Evolutionary conservation across 768 basidiomycete species (phyloP).

Genomic region (Collybia nuda): DNA sequence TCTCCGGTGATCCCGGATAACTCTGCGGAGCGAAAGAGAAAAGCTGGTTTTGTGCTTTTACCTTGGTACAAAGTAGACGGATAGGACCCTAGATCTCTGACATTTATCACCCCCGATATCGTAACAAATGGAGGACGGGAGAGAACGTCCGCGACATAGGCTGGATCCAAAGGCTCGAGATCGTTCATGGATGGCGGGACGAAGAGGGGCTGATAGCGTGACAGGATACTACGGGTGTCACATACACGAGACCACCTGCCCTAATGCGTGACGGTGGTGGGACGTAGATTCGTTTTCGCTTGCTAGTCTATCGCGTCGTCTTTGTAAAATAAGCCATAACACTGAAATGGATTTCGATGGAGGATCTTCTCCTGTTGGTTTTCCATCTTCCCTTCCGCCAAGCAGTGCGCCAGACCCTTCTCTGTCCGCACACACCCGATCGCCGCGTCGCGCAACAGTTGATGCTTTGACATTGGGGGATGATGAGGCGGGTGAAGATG

Average conservation of each 20-base stretch:
- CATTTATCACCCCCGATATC: constrained; percentile 74
- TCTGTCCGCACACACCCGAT: constrained; percentile 27
- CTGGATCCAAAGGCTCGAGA: constrained; percentile 66
- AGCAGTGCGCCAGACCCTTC: constrained; percentile 46
- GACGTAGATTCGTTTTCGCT: constrained; percentile 23
- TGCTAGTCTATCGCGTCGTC: constrained; percentile 32
- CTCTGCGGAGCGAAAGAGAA: constrained; percentile 71
- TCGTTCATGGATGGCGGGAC: constrained; percentile 35
- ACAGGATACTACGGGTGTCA: constrained; percentile 10
- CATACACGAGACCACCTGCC: constrained; percentile 39
- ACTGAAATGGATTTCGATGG: constrained; percentile 53
- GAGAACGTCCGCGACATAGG: constrained; percentile 60
- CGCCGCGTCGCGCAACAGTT: constrained; percentile 40
- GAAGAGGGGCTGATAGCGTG: constrained; percentile 10
- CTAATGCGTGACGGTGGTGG: constrained; percentile 28
- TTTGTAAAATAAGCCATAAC: constrained; percentile 6
- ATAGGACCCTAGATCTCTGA: constrained; percentile 71
- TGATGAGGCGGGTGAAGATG: constrained; percentile 50
- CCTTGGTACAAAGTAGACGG: constrained; percentile 45
- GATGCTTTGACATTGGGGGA: constrained; percentile 58
- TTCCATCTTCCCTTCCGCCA: constrained; percentile 51
- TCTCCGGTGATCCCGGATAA: constrained; percentile 67
- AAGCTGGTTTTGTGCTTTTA: constrained; percentile 54
- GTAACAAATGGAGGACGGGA: constrained; percentile 70
- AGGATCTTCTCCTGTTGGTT: constrained; percentile 56